Base-by-base conservation (phyloP, 257 asterid genomes). In the Solanum rostratum region DNA sequence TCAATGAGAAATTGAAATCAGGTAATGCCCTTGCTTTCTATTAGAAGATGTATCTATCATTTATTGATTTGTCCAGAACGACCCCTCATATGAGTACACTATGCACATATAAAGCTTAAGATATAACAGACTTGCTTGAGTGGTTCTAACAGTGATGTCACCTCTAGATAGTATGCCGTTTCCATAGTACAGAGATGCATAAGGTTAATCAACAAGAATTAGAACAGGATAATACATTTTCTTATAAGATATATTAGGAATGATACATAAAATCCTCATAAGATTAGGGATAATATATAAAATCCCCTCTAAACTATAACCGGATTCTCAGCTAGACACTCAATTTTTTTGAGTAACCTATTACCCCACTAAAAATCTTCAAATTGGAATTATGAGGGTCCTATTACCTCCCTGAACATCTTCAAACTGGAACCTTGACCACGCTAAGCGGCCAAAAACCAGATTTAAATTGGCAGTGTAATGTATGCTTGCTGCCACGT, bases 1-100 rank as follows among this genome's bases (percentile, higher is more conserved):
- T 91, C 79, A 93, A 91, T 62, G 98, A 91, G 91, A 94, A 94
- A 90, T 86, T 95, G 85, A 95, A 93, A 87, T 93, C 98, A 85
- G 99, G 99, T 96, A 87, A 39, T 71, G 52, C 9, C 57, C 15
- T 46, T 84, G 10, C 16, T 49, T 78, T 50, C 43, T 76, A 50
- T 27, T 19, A 50, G 27, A 49, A 49, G 37, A 71, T 43, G 0
- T 43, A n/a, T 43, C 1, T 12, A n/a, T 71, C 22, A 45, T 46
- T 46, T 46, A 74, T 4, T 45, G 33, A 27, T 76, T 46, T 49
- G 10, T 24, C 63, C 27, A 16, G 82, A 24, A 27, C 63, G 29
- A 50, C 62, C 63, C 29, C 63, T 78, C 45, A n/a, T 9, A 20
- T 7, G 11, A 78, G 29, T 78, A 9, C 59, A 9, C 62, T 15